These are phyloP conservation scores for Parasitella parasitica DNA, from an alignment of 371 early-diverging fungal genomes.

Conservation along the genomic window DNA sequence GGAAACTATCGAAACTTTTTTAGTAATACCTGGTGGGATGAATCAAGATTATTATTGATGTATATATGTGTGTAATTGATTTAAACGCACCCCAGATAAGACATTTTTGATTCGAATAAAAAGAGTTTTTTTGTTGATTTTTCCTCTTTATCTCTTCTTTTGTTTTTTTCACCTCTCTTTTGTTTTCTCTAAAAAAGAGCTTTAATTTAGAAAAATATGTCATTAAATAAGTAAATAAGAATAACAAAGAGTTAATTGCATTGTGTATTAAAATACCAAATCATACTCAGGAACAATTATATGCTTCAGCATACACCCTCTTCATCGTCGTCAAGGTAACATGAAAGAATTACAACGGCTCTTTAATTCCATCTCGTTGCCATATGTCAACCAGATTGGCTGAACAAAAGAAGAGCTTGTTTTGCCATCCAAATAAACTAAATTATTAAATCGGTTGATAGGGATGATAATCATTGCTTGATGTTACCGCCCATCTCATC, in stretches of 20 bases:
- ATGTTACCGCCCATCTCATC: conserved; percentile 25
- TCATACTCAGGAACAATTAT: not conserved
- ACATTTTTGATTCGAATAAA: conserved; percentile 1
- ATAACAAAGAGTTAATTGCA: not conserved
- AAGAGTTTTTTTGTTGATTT: not conserved
- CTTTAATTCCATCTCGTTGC: conserved; percentile 2
- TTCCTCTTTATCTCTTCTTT: not conserved
- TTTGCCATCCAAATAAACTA: not conserved
- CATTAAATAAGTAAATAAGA: not conserved
- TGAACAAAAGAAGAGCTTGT: not conserved
- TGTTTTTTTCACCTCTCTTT: not conserved
- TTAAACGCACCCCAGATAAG: conserved; percentile 15
- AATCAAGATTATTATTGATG: conserved; percentile 14
- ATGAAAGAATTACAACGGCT: conserved; percentile 1
- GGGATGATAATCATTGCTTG: not conserved
- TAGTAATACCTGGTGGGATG: not conserved
- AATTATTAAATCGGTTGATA: too few species aligned
- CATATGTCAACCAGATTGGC: not conserved
- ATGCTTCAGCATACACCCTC: not conserved
- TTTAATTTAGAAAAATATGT: not conserved
- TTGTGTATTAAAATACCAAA: not conserved
- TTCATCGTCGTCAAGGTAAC: not conserved
- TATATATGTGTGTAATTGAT: not conserved
- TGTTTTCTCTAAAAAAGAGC: not conserved
- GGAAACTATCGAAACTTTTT: not conserved